Conservation (phyloP, 257 asterid species). For the Capsicum baccatum region DNA sequence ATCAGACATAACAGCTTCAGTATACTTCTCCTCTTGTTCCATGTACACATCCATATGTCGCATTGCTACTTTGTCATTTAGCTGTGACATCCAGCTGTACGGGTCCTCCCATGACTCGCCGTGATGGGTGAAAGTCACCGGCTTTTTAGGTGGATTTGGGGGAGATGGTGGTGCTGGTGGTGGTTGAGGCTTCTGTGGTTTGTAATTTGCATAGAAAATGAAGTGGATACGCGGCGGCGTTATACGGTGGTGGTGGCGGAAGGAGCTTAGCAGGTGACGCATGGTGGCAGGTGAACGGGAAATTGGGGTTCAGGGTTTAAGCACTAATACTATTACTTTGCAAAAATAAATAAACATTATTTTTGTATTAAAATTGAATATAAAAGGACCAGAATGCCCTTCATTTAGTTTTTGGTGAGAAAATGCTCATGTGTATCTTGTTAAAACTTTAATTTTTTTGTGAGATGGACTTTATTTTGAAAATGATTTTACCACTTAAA, state of each 20-base stretch:
- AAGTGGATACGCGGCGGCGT: conserved; percentile 21
- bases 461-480: too few relatives aligned
- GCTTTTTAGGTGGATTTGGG: conserved; percentile 87
- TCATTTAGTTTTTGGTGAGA: not conserved
- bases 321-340: not conserved
- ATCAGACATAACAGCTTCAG: conserved; percentile 84
- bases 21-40: conserved; percentile 99
- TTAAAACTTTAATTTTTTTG: too few relatives aligned
- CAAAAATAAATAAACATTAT: not conserved
- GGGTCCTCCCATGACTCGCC: conserved; percentile 90
- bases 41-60: conserved; percentile 95
- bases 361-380: not conserved
- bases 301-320: conserved; percentile 29
- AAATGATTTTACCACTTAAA: too few relatives aligned
- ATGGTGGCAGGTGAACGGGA: conserved; percentile 39
- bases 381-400: not conserved
- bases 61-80: conserved; percentile 86
- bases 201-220: conserved; percentile 61
- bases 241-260: conserved; percentile 41
- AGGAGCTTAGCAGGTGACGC: conserved; percentile 67
- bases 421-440: not conserved
- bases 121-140: conserved; percentile 66
- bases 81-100: conserved; percentile 91
- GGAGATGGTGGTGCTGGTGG: conserved; percentile 77
- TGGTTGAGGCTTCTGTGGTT: conserved; percentile 70